Conservation (phyloP, 768 basidiomycete species). For the Tricholoma flavovirens region DNA sequence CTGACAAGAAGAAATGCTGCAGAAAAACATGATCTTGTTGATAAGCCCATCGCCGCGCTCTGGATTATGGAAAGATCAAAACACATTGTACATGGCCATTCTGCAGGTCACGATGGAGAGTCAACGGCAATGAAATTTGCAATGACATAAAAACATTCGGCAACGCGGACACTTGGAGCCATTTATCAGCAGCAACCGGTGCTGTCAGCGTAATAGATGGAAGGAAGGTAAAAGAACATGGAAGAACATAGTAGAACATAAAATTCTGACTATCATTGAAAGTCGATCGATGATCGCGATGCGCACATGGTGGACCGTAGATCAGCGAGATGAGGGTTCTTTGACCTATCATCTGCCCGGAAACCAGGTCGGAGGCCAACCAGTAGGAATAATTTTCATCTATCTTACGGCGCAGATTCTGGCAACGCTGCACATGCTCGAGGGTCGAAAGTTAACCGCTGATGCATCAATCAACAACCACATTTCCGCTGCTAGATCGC, state of each 20-base stretch:
- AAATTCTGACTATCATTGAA: neutral
- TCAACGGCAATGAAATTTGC: neutral
- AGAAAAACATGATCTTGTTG: neutral
- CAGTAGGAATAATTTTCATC: neutral
- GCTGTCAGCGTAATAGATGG: neutral
- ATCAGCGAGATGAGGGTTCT: constrained; percentile 1
- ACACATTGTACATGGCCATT: neutral
- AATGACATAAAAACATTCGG: neutral
- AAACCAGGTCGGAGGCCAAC: constrained; percentile 1
- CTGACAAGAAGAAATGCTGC: neutral
- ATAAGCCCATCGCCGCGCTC: neutral
- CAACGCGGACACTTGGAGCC: neutral
- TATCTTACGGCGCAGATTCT: constrained; percentile 7
- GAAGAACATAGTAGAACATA: neutral
- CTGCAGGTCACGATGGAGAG: neutral
- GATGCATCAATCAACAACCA: neutral
- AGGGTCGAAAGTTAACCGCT: constrained; percentile 8
- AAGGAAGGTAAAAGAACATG: neutral
- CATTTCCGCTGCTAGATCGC: constrained; percentile 9
- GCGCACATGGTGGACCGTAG: neutral
- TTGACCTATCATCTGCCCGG: neutral
- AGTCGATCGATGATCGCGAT: constrained; percentile 19
- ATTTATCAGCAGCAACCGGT: neutral
- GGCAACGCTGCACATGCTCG: neutral
- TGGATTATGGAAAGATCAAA: neutral